Percentiles rank a stretch among this genome's conserved stretches.
Evolutionary conservation across 345 rosid species (phyloP).

Genomic region (Hibiscus mutabilis): DNA sequence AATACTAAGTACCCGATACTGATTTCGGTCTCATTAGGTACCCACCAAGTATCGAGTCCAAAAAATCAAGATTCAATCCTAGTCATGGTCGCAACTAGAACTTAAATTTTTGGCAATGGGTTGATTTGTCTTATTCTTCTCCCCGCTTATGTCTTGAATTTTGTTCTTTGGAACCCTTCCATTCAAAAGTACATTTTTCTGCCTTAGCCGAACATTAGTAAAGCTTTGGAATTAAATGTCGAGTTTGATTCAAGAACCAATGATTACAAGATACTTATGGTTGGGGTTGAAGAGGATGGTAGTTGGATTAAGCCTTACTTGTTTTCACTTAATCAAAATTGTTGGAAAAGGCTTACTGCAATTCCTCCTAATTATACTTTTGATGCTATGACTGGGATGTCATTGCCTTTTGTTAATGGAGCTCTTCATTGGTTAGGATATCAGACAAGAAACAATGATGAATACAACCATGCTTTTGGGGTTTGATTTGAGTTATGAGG

Average conservation of each 20-base stretch:
- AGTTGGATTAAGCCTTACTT: neutral
- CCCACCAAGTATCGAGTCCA: too few relatives aligned
- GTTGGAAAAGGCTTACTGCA: neutral
- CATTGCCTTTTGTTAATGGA: neutral
- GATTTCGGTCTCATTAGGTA: too few relatives aligned
- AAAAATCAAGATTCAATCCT: too few relatives aligned
- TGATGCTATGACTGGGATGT: neutral
- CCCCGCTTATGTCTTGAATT: neutral
- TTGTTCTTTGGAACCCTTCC: neutral
- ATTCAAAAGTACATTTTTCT: neutral
- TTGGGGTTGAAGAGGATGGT: neutral
- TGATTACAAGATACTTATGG: neutral
- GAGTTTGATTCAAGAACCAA: neutral
- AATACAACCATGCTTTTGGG: neutral
- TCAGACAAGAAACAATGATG: neutral
- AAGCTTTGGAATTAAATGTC: fast-evolving
- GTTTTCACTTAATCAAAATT: too few relatives aligned
- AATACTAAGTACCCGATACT: too few relatives aligned
- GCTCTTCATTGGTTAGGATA: neutral
- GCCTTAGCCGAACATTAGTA: too few relatives aligned
- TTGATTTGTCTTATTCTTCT: neutral
- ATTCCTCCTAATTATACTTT: neutral
- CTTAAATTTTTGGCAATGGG: too few relatives aligned
- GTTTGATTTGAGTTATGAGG: neutral
- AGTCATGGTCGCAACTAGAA: too few relatives aligned